Percentiles rank a stretch among this genome's conserved stretches.
phyloP scores from a whole-genome alignment of 495 filamentous ascomycete genomes.

The Penicillium salamii region DNA sequence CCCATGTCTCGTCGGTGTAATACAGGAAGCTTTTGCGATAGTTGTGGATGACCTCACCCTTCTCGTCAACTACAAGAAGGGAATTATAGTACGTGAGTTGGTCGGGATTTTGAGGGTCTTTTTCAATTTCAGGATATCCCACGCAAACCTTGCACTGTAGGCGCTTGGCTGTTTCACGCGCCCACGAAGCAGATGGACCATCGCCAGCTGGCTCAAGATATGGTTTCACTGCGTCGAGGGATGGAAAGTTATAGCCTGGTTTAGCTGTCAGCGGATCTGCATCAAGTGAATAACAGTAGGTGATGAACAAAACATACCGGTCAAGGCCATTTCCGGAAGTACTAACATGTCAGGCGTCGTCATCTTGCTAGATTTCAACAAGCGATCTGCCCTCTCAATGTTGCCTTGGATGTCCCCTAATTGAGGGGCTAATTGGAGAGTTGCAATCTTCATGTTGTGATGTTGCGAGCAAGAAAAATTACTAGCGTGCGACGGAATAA shows the following conservation, averaged over 20 bases:
- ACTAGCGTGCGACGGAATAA: not conserved
- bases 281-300: too few relatives aligned
- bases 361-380: conserved; percentile 51
- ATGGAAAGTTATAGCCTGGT: conserved; percentile 92
- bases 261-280: not conserved
- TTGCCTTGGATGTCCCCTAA: not conserved
- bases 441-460: not conserved
- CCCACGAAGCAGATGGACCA: conserved; percentile 79
- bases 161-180: conserved; percentile 65
- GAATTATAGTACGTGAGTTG: conserved; percentile 72
- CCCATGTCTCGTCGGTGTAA: conserved; percentile 91
- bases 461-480: not conserved
- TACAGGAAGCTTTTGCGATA: conserved; percentile 91
- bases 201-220: conserved; percentile 74
- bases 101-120: not conserved
- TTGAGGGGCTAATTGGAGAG: not conserved
- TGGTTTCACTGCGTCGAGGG: conserved; percentile 69
- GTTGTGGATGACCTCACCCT: conserved; percentile 70
- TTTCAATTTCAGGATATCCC: conserved; percentile 77
- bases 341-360: conserved; percentile 58
- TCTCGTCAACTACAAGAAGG: conserved; percentile 69
- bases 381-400: conserved; percentile 58
- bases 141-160: conserved; percentile 78
- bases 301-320: conserved; percentile 54
- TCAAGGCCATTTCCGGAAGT: conserved; percentile 84